A percentile compares a stretch with the other conserved stretches of the same genome.
These are phyloP conservation scores for Cardamine occulta DNA, from an alignment of 345 rosid genomes.

Conservation along the genomic window DNA sequence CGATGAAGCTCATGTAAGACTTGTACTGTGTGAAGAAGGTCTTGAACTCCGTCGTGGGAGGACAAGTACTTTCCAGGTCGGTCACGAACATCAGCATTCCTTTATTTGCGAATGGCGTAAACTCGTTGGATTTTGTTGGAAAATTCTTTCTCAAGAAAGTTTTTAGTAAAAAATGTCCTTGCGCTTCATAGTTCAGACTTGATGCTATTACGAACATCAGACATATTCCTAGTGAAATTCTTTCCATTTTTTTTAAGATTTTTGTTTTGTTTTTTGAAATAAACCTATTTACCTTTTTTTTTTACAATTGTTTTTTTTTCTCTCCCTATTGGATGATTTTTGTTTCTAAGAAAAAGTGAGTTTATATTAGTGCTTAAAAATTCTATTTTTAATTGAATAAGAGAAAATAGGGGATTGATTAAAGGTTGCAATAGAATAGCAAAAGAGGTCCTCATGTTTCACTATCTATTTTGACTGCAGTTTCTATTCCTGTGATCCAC, in stretches of 20 bases:
- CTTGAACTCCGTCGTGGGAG: conserved; percentile 25
- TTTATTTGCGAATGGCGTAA: conserved; percentile 28
- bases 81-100: conserved; percentile 16
- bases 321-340: not conserved
- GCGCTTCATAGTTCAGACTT: conserved; percentile 39
- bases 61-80: conserved; percentile 19
- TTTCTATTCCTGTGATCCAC: conserved; percentile 4
- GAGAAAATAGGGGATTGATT: conserved; percentile 34
- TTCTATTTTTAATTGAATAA: conserved; percentile 21
- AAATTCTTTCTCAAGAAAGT: conserved; percentile 1
- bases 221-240: conserved; percentile 30
- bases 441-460: not conserved
- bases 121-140: conserved; percentile 31
- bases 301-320: not conserved
- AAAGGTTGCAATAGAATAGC: conserved; percentile 37
- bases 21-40: no score
- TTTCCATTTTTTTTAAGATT: conserved; percentile 33
- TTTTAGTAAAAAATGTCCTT: conserved; percentile 35
- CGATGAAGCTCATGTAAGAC: no score
- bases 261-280: not conserved
- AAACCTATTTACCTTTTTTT: not conserved
- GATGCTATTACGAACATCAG: conserved; percentile 37
- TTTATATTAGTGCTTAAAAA: conserved; percentile 26
- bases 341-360: not conserved
- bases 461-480: conserved; percentile 17